These are phyloP conservation scores for Pseudogymnoascus pannorum DNA, from an alignment of 2,329 filamentous ascomycete genomes.

Conservation along the genomic window DNA sequence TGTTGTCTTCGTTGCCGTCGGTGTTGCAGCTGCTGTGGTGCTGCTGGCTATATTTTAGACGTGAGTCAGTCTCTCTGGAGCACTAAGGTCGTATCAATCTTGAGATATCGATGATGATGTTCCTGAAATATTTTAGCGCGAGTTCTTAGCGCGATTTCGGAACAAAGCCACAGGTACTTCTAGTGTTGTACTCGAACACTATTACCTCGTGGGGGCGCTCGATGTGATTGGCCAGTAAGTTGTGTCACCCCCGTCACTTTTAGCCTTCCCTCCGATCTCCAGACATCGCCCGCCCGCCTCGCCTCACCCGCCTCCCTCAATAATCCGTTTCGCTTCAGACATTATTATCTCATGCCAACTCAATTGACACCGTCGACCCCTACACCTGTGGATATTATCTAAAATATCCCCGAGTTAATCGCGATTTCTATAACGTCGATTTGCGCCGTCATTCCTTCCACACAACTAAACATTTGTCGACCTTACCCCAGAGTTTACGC, in stretches of 20 bases:
- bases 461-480: background rate
- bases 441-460: background rate
- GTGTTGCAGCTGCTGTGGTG: background rate
- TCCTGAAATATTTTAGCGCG: conserved; percentile 2
- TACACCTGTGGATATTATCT: background rate
- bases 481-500: conserved; percentile 1
- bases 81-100: conserved; percentile 3
- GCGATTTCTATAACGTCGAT: background rate
- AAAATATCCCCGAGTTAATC: background rate
- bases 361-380: background rate
- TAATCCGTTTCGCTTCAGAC: background rate
- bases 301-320: conserved; percentile 1
- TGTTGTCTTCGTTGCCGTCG: background rate
- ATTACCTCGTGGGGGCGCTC: conserved; percentile 3
- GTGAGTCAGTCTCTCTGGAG: background rate
- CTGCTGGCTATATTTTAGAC: background rate
- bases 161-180: conserved; percentile 1
- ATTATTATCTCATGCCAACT: background rate
- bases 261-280: conserved; percentile 1
- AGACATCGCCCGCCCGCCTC: conserved; percentile 1
- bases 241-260: conserved; percentile 1
- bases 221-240: background rate
- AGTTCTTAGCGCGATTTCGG: background rate
- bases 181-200: background rate
- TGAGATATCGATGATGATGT: background rate